Evolutionary conservation across 139 green algal species (phyloP), one percentile per base, ranked within the genome.

Genomic region (Chlamydomonas eustigma): DNA sequence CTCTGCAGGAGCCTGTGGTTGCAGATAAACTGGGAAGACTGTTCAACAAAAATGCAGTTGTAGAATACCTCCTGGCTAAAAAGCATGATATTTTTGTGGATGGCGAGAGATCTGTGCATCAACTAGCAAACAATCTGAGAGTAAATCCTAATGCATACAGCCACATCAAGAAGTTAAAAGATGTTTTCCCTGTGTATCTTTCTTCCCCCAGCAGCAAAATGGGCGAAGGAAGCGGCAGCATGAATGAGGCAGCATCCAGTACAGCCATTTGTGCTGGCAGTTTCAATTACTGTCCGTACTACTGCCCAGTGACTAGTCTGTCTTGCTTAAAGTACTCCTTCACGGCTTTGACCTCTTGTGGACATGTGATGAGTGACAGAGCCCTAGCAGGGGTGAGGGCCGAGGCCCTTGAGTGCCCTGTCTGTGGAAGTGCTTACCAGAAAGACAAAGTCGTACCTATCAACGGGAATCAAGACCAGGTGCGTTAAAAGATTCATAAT

Each of bases 11-110:
- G 2, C 83, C 83, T 5, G 50, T 87, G 1, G 81, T 85, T 1
- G 76, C 76, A 1, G 82, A 87, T 71, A 76, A 66, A 35, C 70
- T 90, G 37, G 85, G 85, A 1, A 71, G 52, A 4, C 78, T 89
- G 58, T 89, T 81, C 74, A 86, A 84, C 74, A 87, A 81, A 75
- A 52, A 70, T 18, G 80, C 83, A 0, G 75, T 90, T 6, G 67
- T 88, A 32, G 79, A 80, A 44, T 81, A 78, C 22, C 76, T 88
- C 37, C 73, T 88, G 73, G 70, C 58, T 1, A 50, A 58, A 35
- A 71, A 36, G 34, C 44, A 58, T 58, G 83, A 79, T 2, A 25
- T 64, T 0, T 85, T 88, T 64, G 51, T 75, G 5, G 68, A 69
- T 22, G 76, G 77, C 12, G 76, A 88, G 50, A 30, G n/a, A 0